Percentiles rank a stretch among this genome's conserved stretches.
Evolutionary conservation across 1,284 basidiomycete genomes (phyloP).

Genomic region (Cystobasidiaceae sp.): DNA sequence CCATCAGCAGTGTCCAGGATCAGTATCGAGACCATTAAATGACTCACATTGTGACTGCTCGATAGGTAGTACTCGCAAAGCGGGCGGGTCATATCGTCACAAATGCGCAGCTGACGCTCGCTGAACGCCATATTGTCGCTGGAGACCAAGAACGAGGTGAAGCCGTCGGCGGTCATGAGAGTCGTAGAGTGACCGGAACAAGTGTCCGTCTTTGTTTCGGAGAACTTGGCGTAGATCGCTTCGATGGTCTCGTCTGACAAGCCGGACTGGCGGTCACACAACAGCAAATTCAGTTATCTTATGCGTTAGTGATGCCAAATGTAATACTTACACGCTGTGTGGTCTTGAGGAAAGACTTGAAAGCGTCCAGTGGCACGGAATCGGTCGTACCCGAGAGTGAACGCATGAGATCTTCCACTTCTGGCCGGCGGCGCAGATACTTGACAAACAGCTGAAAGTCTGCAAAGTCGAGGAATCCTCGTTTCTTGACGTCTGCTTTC

Average conservation of each 20-base stretch:
- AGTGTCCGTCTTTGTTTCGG: constrained; percentile 37
- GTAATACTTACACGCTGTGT: constrained; percentile 15
- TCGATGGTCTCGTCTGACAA: constrained; percentile 13
- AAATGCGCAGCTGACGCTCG: constrained; percentile 51
- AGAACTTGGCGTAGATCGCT: constrained; percentile 57
- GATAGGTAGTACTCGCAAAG: constrained; percentile 86
- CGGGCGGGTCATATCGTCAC: constrained; percentile 70
- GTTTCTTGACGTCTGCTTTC: constrained; percentile 64
- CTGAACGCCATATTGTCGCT: constrained; percentile 59
- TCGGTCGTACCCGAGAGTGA: constrained; percentile 19
- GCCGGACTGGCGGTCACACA: constrained; percentile 9
- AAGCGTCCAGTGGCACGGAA: not conserved
- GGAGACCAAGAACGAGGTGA: constrained; percentile 70
- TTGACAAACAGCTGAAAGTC: constrained; percentile 83
- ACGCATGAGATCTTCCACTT: constrained; percentile 57
- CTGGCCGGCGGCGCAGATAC: constrained; percentile 72
- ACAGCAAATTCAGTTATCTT: not conserved
- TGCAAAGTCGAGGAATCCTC: constrained; percentile 68
- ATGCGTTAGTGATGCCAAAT: not conserved
- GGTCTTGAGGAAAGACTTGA: constrained; percentile 22
- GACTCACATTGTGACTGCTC: constrained; percentile 74
- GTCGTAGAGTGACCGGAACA: not conserved
- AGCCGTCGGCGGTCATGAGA: constrained; percentile 54
- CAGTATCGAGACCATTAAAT: no score
- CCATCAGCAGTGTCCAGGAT: not conserved